Evolutionary conservation across 352 stramenopile genomes (phyloP), one percentile per base, ranked within the genome.

Genomic region (Halophytophthora batemanensis): DNA sequence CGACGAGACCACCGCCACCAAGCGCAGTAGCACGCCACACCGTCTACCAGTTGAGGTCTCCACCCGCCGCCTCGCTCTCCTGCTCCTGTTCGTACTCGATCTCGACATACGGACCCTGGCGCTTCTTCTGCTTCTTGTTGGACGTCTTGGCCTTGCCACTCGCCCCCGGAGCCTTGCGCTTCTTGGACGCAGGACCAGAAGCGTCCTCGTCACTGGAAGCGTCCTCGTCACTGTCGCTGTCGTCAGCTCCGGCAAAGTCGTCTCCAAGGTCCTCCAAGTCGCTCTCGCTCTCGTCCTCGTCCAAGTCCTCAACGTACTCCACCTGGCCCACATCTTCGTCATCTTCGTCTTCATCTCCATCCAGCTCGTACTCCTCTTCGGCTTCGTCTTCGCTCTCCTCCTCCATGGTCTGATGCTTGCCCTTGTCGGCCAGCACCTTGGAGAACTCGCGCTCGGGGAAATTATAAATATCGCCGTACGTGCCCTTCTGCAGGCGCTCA

Each of bases 381-480:
- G 75, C 61, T 44, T 87, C 75, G 11, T 65, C 69, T 47, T 92
- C 81, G 42, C 95, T 94, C 58, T 96, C 85, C 64, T 98, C 89
- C 44, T 97, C 87, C 51, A 96, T 93, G 21, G 96, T 90, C 53
- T 98, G 80, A 64, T 84, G 90, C 53, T 89, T 78, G 52, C 80
- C 77, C 45, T 84, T 77, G 62, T 82, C 70, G 38, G 89, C 81
- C 28, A 95, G 61, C 45, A 94, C 81, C 36, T 93, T 92, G 51
- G 86, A 78, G 65, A 97, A 96, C 60, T 95, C 74, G 59, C 72
- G 82, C 74, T 98, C 87, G 39, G 96, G 95, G 76, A 99, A 99
- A 74, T 99, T 99, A 82, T 99, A 99, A 77, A 99, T 99, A 81
- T 99, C 96, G 51, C 96, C 96, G 77, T 99, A 99, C 6, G 95